A percentile compares a stretch with the other conserved stretches of the same genome.
phyloP scores from a whole-genome alignment of 2,329 filamentous ascomycete genomes.

The Botrytis hyacinthi region DNA sequence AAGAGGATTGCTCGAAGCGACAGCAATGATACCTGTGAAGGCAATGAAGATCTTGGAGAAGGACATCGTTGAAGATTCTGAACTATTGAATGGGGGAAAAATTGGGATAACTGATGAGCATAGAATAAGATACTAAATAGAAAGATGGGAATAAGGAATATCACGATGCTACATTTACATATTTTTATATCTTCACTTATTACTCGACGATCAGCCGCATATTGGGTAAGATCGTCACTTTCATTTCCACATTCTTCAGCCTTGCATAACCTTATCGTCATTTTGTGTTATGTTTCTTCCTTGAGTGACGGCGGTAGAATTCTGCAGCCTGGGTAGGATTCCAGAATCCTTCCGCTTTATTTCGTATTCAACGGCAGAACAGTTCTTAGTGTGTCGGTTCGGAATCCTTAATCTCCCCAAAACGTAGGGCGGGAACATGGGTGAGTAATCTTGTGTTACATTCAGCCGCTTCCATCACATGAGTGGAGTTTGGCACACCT shows the following conservation, averaged over 20 bases:
- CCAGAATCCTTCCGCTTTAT: not conserved
- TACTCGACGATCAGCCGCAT: not conserved
- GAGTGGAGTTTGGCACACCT: not conserved
- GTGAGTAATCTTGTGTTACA: not conserved
- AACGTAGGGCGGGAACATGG: not conserved
- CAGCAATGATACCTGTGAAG: conserved; percentile 1
- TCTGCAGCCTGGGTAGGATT: conserved; percentile 1
- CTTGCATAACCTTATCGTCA: not conserved
- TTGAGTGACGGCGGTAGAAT: not conserved
- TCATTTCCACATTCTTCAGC: conserved; percentile 15
- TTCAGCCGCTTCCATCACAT: not conserved
- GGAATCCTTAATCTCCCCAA: not conserved
- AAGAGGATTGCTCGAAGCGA: conserved; percentile 3
- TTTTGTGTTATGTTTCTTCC: not conserved
- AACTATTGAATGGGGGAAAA: too few species aligned
- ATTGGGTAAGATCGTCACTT: not conserved
- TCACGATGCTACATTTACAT: not conserved
- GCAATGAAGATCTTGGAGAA: not conserved
- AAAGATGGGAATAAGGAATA: not conserved
- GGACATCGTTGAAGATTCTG: not conserved
- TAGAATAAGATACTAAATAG: not conserved
- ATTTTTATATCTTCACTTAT: conserved; percentile 6
- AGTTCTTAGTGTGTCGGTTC: not conserved
- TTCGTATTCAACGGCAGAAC: not conserved
- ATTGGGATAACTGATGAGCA: not conserved